phyloP scores from a whole-genome alignment of 177 flowering plant species.

The Telopea speciosissima region DNA sequence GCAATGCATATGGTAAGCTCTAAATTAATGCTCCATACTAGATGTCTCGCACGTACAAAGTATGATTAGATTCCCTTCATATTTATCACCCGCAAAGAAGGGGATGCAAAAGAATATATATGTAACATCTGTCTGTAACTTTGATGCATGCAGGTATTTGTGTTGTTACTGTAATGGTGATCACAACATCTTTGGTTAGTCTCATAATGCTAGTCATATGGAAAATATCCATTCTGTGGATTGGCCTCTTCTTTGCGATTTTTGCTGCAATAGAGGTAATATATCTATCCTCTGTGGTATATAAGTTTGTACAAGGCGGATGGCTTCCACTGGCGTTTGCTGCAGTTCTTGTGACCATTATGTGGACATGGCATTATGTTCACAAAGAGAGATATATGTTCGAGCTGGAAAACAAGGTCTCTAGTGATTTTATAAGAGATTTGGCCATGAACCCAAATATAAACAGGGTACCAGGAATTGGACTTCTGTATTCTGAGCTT shows the following conservation, averaged over 20 bases:
- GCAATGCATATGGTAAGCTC: conserved; percentile 61
- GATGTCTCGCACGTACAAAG: too few species aligned
- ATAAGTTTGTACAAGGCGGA: conserved; percentile 59
- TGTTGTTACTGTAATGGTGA: conserved; percentile 62
- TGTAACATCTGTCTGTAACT: background rate
- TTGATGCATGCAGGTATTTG: conserved; percentile 32
- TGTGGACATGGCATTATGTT: background rate
- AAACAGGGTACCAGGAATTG: background rate
- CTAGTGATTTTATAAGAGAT: background rate
- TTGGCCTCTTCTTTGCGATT: conserved; percentile 37
- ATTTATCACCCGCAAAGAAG: too few species aligned
- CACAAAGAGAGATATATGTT: conserved; percentile 14
- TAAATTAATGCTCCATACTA: background rate
- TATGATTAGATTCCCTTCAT: background rate
- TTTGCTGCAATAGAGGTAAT: conserved; percentile 28
- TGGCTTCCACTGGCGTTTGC: conserved; percentile 39
- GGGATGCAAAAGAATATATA: too few species aligned
- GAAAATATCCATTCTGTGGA: conserved; percentile 43
- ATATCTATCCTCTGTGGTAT: conserved; percentile 49
- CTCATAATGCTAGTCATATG: conserved; percentile 63
- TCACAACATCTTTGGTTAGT: conserved; percentile 52
- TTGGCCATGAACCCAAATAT: background rate
- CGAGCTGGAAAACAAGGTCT: background rate
- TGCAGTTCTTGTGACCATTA: background rate
- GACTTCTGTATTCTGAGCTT: conserved; percentile 9